Evolutionary conservation across 257 asterid genomes (phyloP).

Genomic region (Agastache rugosa): DNA sequence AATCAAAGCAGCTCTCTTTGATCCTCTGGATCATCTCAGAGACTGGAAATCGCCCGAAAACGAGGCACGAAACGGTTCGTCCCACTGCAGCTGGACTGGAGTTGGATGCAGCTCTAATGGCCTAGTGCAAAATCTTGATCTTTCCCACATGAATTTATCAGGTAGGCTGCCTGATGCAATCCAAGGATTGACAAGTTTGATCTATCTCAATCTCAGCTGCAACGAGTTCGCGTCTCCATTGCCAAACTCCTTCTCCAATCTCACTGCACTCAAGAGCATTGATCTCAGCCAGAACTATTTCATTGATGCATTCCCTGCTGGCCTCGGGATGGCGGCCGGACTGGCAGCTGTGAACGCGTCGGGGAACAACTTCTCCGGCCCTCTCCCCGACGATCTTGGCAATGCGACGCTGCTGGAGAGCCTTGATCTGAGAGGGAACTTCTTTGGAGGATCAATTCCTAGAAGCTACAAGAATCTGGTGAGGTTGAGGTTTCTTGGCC

Average conservation of each 20-base stretch:
- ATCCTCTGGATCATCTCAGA: slow-evolving; percentile 59
- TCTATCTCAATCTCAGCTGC: slow-evolving; percentile 53
- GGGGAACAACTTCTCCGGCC: slow-evolving; percentile 73
- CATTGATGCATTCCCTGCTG: slow-evolving; percentile 53
- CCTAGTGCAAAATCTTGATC: slow-evolving; percentile 57
- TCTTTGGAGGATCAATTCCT: slow-evolving; percentile 71
- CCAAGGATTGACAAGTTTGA: slow-evolving; percentile 45
- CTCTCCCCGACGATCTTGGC: slow-evolving; percentile 65
- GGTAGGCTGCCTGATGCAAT: slow-evolving; percentile 59
- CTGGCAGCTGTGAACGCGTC: slow-evolving; percentile 61
- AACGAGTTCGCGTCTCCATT: slow-evolving; percentile 63
- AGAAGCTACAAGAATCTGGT: slow-evolving; percentile 51
- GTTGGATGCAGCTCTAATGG: slow-evolving; percentile 65
- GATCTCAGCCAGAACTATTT: slow-evolving; percentile 78
- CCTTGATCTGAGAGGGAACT: slow-evolving; percentile 82
- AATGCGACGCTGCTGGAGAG: slow-evolving; percentile 58
- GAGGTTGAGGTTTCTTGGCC: slow-evolving; percentile 71
- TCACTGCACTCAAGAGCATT: slow-evolving; percentile 51
- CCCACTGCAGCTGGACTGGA: slow-evolving; percentile 73
- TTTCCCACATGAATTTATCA: slow-evolving; percentile 70
- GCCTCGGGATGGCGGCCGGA: slow-evolving; percentile 52
- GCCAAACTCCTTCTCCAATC: slow-evolving; percentile 57
- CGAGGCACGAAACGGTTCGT: slow-evolving; percentile 31
- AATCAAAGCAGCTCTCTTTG: slow-evolving; percentile 56
- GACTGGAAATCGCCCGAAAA: slow-evolving; percentile 57